Evolutionary conservation across 2,329 filamentous ascomycete genomes (phyloP), one percentile per base, ranked within the genome.

Genomic region (Neonectria magnoliae): DNA sequence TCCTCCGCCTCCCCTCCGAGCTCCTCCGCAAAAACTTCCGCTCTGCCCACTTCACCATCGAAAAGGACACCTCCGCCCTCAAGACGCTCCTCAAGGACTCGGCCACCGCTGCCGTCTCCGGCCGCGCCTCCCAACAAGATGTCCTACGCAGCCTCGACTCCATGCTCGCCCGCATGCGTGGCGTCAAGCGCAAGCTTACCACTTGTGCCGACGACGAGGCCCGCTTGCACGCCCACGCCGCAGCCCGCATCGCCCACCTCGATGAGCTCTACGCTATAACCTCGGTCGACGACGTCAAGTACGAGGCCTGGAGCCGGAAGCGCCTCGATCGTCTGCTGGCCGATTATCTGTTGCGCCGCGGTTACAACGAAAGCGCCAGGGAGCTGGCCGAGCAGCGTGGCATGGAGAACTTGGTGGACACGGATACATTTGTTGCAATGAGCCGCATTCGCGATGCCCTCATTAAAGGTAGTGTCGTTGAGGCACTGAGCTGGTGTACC

Each of bases 21-120:
- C 91, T 98, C 62, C 90, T 97, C 22, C 91, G 94, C 60, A 95
- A 96, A 78, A 98, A 97, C 81, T 97, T 98, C 81, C 96, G 97
- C 74, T 89, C 91, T 4, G 92, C 92, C 47, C 92, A 94, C 77
- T 90, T 91, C 75, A 84, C 88, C 68, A 88, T 94, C 77, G 92
- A 95, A 76, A 91, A 90, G 76, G 89, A 92, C 71, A 88, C 87
- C 66, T 84, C 85, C 18, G 83, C 84, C 53, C 81, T 93, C 68
- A 89, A 88, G 73, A 85, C 87, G 22, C 80, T 85, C 11, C 84
- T 91, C 63, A 86, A 86, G 70, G 87, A 90, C 51, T 86, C 87
- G 2, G 89, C 91, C 47, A 91, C 90, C 71, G 86, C 88, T 63
- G 90, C 91, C 53, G 82, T 91, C 55, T 87, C 87, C 64, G 88